phyloP scores from a whole-genome alignment of 1,284 basidiomycete genomes.

The Cryptococcus depauperatus region DNA sequence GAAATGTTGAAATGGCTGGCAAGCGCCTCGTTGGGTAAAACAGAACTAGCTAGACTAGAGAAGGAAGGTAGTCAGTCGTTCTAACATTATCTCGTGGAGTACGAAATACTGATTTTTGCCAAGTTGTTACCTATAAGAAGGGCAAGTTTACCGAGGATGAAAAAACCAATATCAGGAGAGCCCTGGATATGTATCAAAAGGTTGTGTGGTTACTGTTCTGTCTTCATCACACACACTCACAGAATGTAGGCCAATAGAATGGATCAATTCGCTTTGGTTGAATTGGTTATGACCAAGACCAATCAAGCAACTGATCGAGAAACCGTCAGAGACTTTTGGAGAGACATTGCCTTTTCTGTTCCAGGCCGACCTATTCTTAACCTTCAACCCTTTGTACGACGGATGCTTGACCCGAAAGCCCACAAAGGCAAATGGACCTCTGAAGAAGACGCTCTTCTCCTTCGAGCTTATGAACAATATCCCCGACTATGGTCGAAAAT shows the following conservation, averaged over 20 bases:
- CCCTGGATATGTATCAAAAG: conserved; percentile 22
- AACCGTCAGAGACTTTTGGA: conserved; percentile 30
- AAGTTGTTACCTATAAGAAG: conserved; percentile 32
- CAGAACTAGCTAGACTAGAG: conserved; percentile 26
- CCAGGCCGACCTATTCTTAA: conserved; percentile 38
- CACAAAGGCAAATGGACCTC: conserved; percentile 35
- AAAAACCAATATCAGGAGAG: conserved; percentile 17
- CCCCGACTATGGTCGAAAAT: conserved; percentile 35
- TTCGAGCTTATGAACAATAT: conserved; percentile 21
- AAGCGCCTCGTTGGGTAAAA: conserved; percentile 20
- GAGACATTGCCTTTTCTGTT: conserved; percentile 26
- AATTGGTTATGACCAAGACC: conserved; percentile 28
- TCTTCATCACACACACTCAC: not conserved
- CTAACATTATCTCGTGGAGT: too few species aligned
- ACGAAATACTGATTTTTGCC: conserved; percentile 4
- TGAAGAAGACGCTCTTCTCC: conserved; percentile 30
- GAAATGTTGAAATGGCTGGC: conserved; percentile 29
- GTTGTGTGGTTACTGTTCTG: conserved; percentile 8
- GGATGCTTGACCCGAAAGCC: conserved; percentile 33
- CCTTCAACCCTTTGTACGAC: conserved; percentile 30
- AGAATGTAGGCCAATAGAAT: conserved; percentile 18
- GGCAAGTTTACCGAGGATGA: conserved; percentile 30
- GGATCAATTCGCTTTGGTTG: conserved; percentile 20
- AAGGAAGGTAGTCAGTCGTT: conserved; percentile 31
- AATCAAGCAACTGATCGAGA: conserved; percentile 11